phyloP scores from a whole-genome alignment of 2,329 filamentous ascomycete genomes.

The Phaeosphaeria sp. region DNA sequence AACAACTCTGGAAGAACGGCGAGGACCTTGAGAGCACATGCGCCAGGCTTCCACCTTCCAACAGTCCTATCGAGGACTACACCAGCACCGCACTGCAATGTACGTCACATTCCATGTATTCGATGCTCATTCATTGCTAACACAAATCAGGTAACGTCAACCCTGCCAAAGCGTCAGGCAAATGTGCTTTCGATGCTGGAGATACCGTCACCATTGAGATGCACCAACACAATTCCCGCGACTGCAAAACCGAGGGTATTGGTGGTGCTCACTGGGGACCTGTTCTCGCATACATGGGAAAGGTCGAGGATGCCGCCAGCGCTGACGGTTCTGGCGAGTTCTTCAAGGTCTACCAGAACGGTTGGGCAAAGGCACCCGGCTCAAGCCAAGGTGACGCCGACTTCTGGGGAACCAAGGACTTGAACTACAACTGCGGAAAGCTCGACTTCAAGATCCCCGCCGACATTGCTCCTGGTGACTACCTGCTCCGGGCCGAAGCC shows the following conservation, averaged over 20 bases:
- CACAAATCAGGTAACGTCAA: slow-evolving; percentile 25
- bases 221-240: slow-evolving; percentile 35
- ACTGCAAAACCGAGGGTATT: slow-evolving; percentile 31
- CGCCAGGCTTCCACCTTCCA: slow-evolving; percentile 33
- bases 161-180: slow-evolving; percentile 32
- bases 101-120: neutral
- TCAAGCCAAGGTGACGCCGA: slow-evolving; percentile 50
- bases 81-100: slow-evolving; percentile 39
- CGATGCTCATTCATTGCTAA: slow-evolving; percentile 1
- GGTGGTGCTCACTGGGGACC: slow-evolving; percentile 58
- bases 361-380: slow-evolving; percentile 39
- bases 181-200: slow-evolving; percentile 34
- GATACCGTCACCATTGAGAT: slow-evolving; percentile 40
- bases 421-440: slow-evolving; percentile 48
- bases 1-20: slow-evolving; percentile 41
- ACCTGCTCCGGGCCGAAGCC: slow-evolving; percentile 55
- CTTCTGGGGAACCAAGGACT: slow-evolving; percentile 52
- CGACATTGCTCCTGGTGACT: slow-evolving; percentile 51
- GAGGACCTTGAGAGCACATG: slow-evolving; percentile 39
- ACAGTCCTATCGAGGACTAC: slow-evolving; percentile 41
- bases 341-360: slow-evolving; percentile 57
- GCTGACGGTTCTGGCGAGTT: slow-evolving; percentile 58
- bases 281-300: slow-evolving; percentile 59
- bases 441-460: slow-evolving; percentile 46
- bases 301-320: slow-evolving; percentile 48